Conservation (phyloP, 331 rosid genomes). For the Stylosanthes scabra region DNA sequence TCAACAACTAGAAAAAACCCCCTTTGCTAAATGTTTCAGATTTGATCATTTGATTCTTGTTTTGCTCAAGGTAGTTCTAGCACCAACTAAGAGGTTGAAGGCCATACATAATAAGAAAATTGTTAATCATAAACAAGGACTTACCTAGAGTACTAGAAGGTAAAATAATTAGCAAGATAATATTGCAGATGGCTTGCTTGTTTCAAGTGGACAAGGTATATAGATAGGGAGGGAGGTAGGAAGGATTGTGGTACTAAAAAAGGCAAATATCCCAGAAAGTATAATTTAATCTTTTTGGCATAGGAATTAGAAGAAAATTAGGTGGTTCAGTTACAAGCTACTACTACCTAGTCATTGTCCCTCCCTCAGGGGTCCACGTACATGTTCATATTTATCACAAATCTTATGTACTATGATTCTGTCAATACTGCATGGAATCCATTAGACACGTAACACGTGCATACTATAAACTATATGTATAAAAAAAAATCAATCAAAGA, state of each 20-base stretch:
- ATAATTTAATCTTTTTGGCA: conserved; percentile 32
- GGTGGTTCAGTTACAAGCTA: conserved; percentile 38
- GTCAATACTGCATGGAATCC: neutral
- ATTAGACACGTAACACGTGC: conserved; percentile 13
- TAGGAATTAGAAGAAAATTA: conserved; percentile 28
- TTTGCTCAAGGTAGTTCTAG: conserved; percentile 39
- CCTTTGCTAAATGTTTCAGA: conserved; percentile 28
- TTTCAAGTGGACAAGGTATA: conserved; percentile 21
- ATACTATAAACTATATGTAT: neutral
- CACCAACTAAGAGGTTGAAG: conserved; percentile 1
- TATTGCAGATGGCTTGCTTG: conserved; percentile 1
- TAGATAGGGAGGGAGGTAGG: conserved; percentile 30
- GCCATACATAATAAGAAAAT: conserved; percentile 31
- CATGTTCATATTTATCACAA: conserved; percentile 28
- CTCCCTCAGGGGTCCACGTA: conserved; percentile 53
- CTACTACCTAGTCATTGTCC: conserved; percentile 20
- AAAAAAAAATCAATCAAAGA: no score
- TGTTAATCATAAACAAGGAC: conserved; percentile 6
- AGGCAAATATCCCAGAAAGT: conserved; percentile 30
- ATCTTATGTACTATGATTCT: neutral
- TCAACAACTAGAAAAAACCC: conserved; percentile 22
- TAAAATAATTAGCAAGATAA: conserved; percentile 6
- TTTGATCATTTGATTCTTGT: conserved; percentile 41
- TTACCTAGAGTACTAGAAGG: conserved; percentile 32
- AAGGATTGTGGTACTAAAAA: conserved; percentile 30